phyloP scores from a whole-genome alignment of 192 early-diverging fungal species.

The Umbelopsis ramanniana region DNA sequence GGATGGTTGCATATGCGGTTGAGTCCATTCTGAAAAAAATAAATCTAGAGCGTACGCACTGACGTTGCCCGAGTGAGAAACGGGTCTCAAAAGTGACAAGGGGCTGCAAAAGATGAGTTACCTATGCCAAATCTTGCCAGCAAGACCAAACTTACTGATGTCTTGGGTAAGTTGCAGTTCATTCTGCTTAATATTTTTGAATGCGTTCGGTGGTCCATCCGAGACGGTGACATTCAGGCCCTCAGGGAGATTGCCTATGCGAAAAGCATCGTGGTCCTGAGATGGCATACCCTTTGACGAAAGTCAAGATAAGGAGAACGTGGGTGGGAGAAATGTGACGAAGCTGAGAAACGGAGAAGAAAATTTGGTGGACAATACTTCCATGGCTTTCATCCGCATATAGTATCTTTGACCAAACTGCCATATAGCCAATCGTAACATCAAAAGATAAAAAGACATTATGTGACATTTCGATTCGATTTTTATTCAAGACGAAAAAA shows the following conservation, averaged over 20 bases:
- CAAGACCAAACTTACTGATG: conserved; percentile 51
- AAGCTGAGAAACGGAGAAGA: background rate
- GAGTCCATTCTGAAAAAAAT: conserved; percentile 39
- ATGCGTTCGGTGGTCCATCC: conserved; percentile 25
- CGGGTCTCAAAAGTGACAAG: background rate
- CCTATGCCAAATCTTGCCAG: conserved; percentile 61
- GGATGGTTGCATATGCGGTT: conserved; percentile 30
- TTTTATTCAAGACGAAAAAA: conserved; percentile 25
- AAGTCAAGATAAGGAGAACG: background rate
- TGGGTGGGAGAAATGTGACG: background rate
- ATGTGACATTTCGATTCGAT: conserved; percentile 6
- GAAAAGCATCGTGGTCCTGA: conserved; percentile 18
- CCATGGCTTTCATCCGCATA: background rate
- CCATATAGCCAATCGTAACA: background rate
- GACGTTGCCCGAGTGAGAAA: background rate
- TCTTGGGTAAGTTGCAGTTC: conserved; percentile 39
- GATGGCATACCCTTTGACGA: background rate
- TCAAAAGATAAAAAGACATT: background rate
- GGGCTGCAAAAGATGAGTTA: conserved; percentile 13
- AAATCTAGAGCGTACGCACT: conserved; percentile 54
- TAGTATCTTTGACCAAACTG: background rate
- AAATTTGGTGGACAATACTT: background rate
- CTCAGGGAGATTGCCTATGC: conserved; percentile 33
- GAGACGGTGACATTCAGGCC: conserved; percentile 30
- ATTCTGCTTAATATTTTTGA: background rate